Evolutionary conservation across 2,329 filamentous ascomycete genomes (phyloP).

Genomic region (Cladosporium halotolerans): DNA sequence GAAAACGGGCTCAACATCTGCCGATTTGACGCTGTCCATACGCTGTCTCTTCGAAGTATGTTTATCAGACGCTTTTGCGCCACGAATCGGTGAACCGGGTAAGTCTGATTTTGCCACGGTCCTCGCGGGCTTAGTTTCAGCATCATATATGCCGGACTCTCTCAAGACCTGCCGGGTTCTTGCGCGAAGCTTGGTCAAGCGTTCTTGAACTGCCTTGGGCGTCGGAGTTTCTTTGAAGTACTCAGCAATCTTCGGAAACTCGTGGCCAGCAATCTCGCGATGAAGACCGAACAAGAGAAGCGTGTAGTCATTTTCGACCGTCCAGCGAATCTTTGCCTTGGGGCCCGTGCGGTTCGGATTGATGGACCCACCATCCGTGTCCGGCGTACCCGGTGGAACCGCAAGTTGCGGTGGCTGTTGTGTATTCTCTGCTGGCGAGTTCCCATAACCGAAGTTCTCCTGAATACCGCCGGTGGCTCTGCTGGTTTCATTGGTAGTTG

Average conservation of each 20-base stretch:
- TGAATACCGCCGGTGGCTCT: too few species aligned
- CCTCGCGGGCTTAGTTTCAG: neutral
- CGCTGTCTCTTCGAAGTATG: too few species aligned
- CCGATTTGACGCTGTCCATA: too few species aligned
- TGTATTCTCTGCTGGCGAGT: too few species aligned
- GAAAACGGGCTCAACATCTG: too few species aligned
- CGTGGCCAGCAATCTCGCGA: constrained; percentile 7
- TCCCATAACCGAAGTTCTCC: too few species aligned
- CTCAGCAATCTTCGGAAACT: constrained; percentile 12
- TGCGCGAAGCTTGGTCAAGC: constrained; percentile 14
- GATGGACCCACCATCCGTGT: neutral
- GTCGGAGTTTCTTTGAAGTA: constrained; percentile 13
- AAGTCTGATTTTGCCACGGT: too few species aligned
- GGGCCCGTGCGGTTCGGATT: neutral
- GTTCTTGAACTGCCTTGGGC: constrained; percentile 15
- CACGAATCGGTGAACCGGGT: too few species aligned
- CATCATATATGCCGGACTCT: constrained; percentile 2
- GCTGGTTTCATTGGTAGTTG: too few species aligned
- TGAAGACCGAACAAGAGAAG: constrained; percentile 13
- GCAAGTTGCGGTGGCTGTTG: too few species aligned
- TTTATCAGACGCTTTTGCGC: too few species aligned
- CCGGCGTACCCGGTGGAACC: too few species aligned
- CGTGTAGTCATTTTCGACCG: constrained; percentile 11
- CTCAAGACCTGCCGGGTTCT: neutral
- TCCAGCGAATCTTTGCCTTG: constrained; percentile 15